Evolutionary conservation across 1,139 yeast genomes (phyloP), one percentile per base, ranked within the genome.

Genomic region (Groenewaldozyma auringiensis): DNA sequence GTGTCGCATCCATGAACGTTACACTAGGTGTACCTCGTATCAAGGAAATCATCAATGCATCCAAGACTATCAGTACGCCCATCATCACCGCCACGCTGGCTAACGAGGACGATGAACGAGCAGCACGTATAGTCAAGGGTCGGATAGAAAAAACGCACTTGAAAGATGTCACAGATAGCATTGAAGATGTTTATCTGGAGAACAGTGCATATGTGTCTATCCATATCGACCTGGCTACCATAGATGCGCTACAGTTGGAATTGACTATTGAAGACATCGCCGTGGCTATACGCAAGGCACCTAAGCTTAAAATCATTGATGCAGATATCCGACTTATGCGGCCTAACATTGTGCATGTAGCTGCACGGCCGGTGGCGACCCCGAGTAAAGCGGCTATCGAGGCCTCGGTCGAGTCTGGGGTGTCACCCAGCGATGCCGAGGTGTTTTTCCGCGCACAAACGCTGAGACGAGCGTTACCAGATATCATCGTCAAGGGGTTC

Each of bases 11-110:
- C 42, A 92, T 92, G 98, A 92, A 92, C 71, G 95, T 92, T 55
- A 92, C 98, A 0, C 76, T 92, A 57, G 98, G 98, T 78, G 98
- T 92, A 41, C 98, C 98, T 36, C 96, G 98, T 76, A 92, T 92
- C 62, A 92, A 92, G 68, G 99, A 92, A 73, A 92, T 92, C 63
- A 92, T 92, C 63, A 94, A 92, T 66, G 99, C 98, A 1, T 86
- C 96, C 17, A 94, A 94, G 65, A 79, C 80, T 14, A 94, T 94
- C 57, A 86, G 96, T 3, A 94, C 98, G 2, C 99, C 99, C 1
- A 94, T 94, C 62, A 92, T 94, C 62, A 89, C 92, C 55, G 94
- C 97, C 4, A 89, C 84, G 8, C 72, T 94, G 56, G 97, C 92
- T 13, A 92, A 94, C 60, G 94, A 86, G 56, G 81, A 81, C 16